Evolutionary conservation across 2,329 filamentous ascomycete species (phyloP).

Genomic region (Aspergillus fijiensis): DNA sequence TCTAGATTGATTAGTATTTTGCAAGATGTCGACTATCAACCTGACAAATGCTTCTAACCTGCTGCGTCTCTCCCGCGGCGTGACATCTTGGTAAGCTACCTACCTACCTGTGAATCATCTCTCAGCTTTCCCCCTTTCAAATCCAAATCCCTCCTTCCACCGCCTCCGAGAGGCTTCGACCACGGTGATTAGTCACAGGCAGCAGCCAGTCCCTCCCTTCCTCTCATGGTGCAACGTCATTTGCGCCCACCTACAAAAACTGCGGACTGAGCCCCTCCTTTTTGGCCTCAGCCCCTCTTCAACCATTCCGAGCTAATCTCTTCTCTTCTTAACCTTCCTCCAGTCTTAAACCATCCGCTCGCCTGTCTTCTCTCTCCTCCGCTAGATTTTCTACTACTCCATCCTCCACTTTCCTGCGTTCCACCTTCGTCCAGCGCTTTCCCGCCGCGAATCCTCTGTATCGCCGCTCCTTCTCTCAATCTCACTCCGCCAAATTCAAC

Average conservation of each 20-base stretch:
- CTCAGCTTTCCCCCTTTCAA: neutral
- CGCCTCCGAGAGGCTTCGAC: slow-evolving; percentile 7
- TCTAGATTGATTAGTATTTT: neutral
- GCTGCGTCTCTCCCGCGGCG: slow-evolving; percentile 10
- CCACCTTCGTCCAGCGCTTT: slow-evolving; percentile 6
- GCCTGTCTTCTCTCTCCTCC: slow-evolving; percentile 22
- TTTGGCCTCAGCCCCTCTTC: slow-evolving; percentile 12
- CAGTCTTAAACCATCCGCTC: slow-evolving; percentile 29
- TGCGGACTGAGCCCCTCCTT: slow-evolving; percentile 24
- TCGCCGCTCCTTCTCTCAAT: slow-evolving; percentile 31
- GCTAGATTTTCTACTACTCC: slow-evolving; percentile 14
- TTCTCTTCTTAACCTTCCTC: slow-evolving; percentile 8
- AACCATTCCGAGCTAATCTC: slow-evolving; percentile 23
- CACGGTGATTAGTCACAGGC: slow-evolving; percentile 27
- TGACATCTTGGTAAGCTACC: slow-evolving; percentile 18
- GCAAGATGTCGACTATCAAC: slow-evolving; percentile 17
- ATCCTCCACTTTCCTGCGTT: slow-evolving; percentile 13
- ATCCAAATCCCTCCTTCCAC: slow-evolving; percentile 2
- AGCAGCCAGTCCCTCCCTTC: too few species aligned
- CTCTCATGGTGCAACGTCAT: slow-evolving; percentile 29
- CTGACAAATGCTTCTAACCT: slow-evolving; percentile 16
- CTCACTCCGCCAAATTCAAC: slow-evolving; percentile 39
- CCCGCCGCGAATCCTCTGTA: slow-evolving; percentile 6
- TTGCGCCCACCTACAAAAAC: slow-evolving; percentile 26
- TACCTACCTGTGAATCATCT: slow-evolving; percentile 6